A percentile compares a stretch with the other conserved stretches of the same genome.
Evolutionary conservation across 78 protist genomes (phyloP).

Genomic region (Polysphondylium violaceum): DNA sequence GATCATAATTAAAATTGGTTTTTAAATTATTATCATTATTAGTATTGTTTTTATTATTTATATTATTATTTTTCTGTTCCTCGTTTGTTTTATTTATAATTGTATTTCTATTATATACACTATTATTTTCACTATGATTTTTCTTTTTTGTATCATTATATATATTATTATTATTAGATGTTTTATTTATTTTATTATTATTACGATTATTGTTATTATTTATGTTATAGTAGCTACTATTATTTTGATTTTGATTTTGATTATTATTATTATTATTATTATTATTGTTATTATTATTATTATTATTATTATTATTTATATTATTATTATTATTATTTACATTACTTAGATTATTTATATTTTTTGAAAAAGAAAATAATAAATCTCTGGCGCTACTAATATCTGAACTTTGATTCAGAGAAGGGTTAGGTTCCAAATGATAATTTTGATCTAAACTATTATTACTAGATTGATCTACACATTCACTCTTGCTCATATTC

Average conservation of each 20-base stretch:
- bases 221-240: not conserved
- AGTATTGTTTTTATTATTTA: not conserved
- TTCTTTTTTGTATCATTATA: constrained; percentile 1
- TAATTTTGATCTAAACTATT: too few relatives aligned
- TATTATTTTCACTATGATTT: not conserved
- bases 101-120: not conserved
- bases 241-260: not conserved
- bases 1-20: not conserved
- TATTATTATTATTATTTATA: not conserved
- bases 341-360: too few relatives aligned
- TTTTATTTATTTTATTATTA: not conserved
- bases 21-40: constrained; percentile 16
- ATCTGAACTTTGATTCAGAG: too few relatives aligned
- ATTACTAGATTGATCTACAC: too few relatives aligned
- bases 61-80: too few relatives aligned
- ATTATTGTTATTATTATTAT: not conserved
- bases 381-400: too few relatives aligned
- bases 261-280: constrained; percentile 2
- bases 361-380: too few relatives aligned
- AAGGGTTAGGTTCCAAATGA: too few relatives aligned
- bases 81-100: too few relatives aligned
- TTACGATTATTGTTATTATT: constrained; percentile 1
- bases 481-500: too few relatives aligned
- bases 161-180: not conserved
- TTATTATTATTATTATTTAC: too few relatives aligned